A percentile compares a stretch with the other conserved stretches of the same genome.
Evolutionary conservation across 1,284 basidiomycete genomes (phyloP).

Genomic region (Stygiomarasmius scandens): DNA sequence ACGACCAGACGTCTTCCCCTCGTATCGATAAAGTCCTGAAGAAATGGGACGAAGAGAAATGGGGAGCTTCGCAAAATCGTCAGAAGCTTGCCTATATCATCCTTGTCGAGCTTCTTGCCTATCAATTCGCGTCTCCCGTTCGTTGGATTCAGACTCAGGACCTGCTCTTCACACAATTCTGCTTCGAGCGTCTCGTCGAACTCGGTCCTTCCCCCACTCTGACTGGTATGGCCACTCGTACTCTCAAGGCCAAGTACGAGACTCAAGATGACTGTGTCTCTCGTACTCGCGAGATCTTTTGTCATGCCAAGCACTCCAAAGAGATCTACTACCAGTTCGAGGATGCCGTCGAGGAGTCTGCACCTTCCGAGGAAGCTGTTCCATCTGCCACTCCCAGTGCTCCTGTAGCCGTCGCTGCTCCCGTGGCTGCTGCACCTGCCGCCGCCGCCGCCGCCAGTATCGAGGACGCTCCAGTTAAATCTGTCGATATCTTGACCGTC

Average conservation of each 20-base stretch:
- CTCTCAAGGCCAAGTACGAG: conserved; percentile 96
- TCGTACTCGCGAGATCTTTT: conserved; percentile 82
- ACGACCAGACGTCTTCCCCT: conserved; percentile 92
- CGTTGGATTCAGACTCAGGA: conserved; percentile 99
- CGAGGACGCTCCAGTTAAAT: conserved; percentile 91
- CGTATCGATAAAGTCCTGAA: conserved; percentile 91
- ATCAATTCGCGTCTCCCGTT: conserved; percentile 95
- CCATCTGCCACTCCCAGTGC: conserved; percentile 42
- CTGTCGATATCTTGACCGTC: conserved; percentile 85
- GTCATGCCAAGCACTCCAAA: conserved; percentile 93
- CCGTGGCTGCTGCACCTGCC: conserved; percentile 50
- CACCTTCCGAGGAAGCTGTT: conserved; percentile 44
- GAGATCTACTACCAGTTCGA: conserved; percentile 99
- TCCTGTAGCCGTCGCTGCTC: conserved; percentile 45
- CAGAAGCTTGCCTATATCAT: conserved; percentile 95
- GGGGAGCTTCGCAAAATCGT: conserved; percentile 81
- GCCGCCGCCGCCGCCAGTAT: conserved; percentile 74
- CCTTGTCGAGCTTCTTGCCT: conserved; percentile 94
- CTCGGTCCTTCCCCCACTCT: conserved; percentile 96
- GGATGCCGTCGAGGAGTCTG: conserved; percentile 67
- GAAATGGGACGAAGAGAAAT: conserved; percentile 92
- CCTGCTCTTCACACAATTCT: conserved; percentile 86
- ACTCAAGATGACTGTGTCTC: conserved; percentile 84
- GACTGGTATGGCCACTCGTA: conserved; percentile 94
- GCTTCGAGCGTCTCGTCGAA: conserved; percentile 94